Percentiles rank a stretch among this genome's conserved stretches.
Conservation (phyloP, 345 rosid genomes). For the Moricandia arvensis region DNA sequence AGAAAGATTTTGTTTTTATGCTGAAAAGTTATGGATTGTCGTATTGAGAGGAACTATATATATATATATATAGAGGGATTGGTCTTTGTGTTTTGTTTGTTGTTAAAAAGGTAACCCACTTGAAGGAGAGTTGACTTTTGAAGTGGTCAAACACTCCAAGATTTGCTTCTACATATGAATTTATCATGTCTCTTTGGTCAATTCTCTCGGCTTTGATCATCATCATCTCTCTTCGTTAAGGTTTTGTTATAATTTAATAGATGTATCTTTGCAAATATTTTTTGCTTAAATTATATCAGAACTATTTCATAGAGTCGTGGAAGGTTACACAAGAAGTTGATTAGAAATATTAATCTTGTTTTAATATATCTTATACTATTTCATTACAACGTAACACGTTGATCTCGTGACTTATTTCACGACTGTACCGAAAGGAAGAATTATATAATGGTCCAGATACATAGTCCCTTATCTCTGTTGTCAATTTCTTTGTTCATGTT, state of each 20-base stretch:
- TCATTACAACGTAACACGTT: conserved; percentile 21
- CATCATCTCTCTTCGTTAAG: not conserved
- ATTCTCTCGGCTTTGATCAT: conserved; percentile 51
- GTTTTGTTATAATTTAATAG: not conserved
- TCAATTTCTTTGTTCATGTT: not conserved
- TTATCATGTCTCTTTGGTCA: conserved; percentile 48
- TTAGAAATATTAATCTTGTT: not conserved
- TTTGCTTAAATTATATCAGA: not conserved
- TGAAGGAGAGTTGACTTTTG: conserved; percentile 37
- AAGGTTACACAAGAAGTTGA: conserved; percentile 9
- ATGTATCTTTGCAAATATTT: no score
- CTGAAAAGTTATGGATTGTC: conserved; percentile 30
- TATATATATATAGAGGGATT: conserved; percentile 15
- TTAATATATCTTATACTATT: not conserved
- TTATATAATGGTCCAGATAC: conserved; percentile 15
- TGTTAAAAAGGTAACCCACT: conserved; percentile 27
- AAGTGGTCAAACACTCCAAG: conserved; percentile 25
- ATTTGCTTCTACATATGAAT: conserved; percentile 19
- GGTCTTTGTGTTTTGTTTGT: conserved; percentile 29
- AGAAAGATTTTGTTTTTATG: not conserved
- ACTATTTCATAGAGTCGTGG: conserved; percentile 5
- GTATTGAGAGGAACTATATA: not conserved
- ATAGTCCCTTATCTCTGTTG: not conserved
- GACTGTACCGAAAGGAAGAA: not conserved
- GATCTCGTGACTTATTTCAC: conserved; percentile 1